These are phyloP conservation scores for Neckera pumila DNA, from an alignment of 225 moss, liverwort and hornwort species.

Conservation along the genomic window DNA sequence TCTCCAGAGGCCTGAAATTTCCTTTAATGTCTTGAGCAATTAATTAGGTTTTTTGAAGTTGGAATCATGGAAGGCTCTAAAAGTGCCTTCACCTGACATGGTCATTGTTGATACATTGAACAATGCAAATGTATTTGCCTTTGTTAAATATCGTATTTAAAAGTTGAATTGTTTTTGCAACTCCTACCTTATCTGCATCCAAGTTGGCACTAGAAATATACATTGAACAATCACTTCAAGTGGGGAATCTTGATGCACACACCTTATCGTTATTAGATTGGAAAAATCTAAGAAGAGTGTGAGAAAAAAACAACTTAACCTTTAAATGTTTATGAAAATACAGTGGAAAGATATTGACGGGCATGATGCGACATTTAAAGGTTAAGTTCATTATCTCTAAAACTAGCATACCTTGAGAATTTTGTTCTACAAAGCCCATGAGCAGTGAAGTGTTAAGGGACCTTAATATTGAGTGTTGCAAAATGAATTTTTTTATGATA, in stretches of 20 bases:
- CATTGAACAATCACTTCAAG: neutral
- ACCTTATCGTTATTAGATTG: too few relatives aligned
- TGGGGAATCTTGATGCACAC: too few relatives aligned
- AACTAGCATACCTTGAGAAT: too few relatives aligned
- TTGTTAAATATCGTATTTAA: neutral
- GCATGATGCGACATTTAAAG: too few relatives aligned
- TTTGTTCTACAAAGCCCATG: too few relatives aligned
- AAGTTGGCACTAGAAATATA: neutral
- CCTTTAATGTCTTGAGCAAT: fast-evolving
- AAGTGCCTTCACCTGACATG: fast-evolving
- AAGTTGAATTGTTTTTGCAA: neutral
- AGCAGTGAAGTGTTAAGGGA: fast-evolving
- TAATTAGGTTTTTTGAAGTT: neutral
- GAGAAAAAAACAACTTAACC: too few relatives aligned
- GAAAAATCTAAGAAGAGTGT: too few relatives aligned
- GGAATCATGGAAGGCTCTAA: neutral
- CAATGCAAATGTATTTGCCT: neutral
- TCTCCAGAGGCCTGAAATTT: too few relatives aligned
- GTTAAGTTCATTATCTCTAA: too few relatives aligned
- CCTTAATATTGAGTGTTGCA: neutral
- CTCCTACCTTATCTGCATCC: neutral
- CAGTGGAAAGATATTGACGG: too few relatives aligned
- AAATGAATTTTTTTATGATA: neutral
- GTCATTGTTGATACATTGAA: neutral
- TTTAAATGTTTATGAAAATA: too few relatives aligned